A percentile compares a stretch with the other conserved stretches of the same genome.
Evolutionary conservation across 1,284 basidiomycete genomes (phyloP).

Genomic region (Pterulicium gracile): DNA sequence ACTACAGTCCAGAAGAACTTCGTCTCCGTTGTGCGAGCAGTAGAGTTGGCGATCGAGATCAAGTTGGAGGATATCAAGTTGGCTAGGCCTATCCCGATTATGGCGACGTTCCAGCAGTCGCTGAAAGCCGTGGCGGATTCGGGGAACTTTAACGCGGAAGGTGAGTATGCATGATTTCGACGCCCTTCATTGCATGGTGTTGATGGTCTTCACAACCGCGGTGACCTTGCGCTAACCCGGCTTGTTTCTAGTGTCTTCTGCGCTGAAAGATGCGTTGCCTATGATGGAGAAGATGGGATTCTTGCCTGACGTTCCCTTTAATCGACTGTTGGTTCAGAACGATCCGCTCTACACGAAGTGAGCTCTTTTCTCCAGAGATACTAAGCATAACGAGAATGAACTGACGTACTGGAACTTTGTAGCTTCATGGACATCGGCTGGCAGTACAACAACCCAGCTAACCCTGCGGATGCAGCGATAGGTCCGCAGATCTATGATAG

Average conservation of each 20-base stretch:
- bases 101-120: slow-evolving; percentile 32
- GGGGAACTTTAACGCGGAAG: slow-evolving; percentile 30
- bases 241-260: not conserved
- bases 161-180: too few species aligned
- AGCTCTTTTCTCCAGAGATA: not conserved
- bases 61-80: not conserved
- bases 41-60: slow-evolving; percentile 54
- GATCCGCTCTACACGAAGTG: slow-evolving; percentile 6
- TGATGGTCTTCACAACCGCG: not conserved
- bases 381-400: not conserved
- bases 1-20: slow-evolving; percentile 69
- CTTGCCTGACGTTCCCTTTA: not conserved
- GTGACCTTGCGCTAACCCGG: not conserved
- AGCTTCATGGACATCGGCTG: slow-evolving; percentile 75
- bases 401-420: not conserved
- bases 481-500: slow-evolving; percentile 72
- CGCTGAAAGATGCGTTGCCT: not conserved
- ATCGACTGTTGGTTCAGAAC: not conserved
- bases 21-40: slow-evolving; percentile 51
- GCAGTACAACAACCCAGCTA: slow-evolving; percentile 57
- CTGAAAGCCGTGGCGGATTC: slow-evolving; percentile 21
- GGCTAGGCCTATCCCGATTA: slow-evolving; percentile 12
- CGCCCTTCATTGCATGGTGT: not conserved
- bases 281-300: not conserved
- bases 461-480: slow-evolving; percentile 54